Evolutionary conservation across 768 basidiomycete species (phyloP), one percentile per base, ranked within the genome.

Genomic region (Fomitopsis pulvina): DNA sequence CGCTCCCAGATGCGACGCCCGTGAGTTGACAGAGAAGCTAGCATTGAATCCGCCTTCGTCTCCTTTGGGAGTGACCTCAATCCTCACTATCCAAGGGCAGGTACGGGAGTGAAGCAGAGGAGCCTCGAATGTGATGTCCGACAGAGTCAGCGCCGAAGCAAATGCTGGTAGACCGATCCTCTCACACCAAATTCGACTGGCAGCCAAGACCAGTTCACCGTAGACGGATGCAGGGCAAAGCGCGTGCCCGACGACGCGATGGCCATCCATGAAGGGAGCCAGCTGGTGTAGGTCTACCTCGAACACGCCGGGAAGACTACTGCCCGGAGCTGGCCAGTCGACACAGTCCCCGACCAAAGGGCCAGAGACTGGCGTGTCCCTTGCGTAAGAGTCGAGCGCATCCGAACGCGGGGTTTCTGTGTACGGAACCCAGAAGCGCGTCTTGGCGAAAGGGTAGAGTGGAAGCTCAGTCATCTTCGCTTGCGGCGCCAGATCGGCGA

Each of bases 171-270:
- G 47, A 1, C 58, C 58, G 25, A 68, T 58, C 18, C 73, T 61
- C 10, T 61, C 61, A 22, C 61, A 60, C 3, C 71, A 57, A 27
- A 76, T 66, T 26, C 66, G 51, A 10, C 77, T 65, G 1, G 73
- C 76, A 5, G 77, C 72, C 29, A 76, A 63, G 0, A 69, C 76
- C 37, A 79, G 73, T 54, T 85, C 82, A 11, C 80, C 59, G 54
- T 84, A 84, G 1, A 85, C 73, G 0, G 82, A 84, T 1, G 80
- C 84, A 9, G 85, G 83, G 54, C 83, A 85, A 11, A 60, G 50
- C 6, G 55, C 38, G 2, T 71, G 48, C 3, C 72, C 77, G 5
- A 70, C 76, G 6, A 86, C 82, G n/a, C 59, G 68, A 50, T 87
- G 85, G 0, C 83, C 81, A 20, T 62, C 52, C 6, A 87, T 79